Base-by-base conservation (phyloP, 371 early-diverging fungal genomes). In the Capillidium rhysosporum region DNA sequence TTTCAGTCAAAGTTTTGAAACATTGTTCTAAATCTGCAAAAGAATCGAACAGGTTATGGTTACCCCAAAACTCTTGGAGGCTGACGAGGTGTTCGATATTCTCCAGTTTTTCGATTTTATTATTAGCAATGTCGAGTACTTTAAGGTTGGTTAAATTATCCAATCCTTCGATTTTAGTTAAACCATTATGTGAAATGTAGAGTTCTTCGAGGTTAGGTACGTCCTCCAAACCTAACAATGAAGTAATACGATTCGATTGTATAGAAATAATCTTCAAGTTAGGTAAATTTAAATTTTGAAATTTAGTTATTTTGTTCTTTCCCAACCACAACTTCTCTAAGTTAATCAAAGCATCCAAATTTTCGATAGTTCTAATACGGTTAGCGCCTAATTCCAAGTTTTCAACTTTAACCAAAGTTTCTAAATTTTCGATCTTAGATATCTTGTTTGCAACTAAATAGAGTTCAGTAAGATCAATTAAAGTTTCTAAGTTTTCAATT, bases 321-420 rank as follows among this genome's bases (percentile, higher is more conserved):
- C 98, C 95, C 38, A 97, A 68, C 83, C 91, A 95, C 16, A 97
- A 75, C 64, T 93, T 76, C 51, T 80, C 75, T 61, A 97, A 66
- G 43, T 77, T 75, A 23, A 73, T 76, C 43, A 95, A 64, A n/a
- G 57, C 30, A 48, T 86, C 88, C 28, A 95, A 66, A 41, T 86
- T 83, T 56, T 86, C 87, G 56, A 93, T 89, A 5, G 57, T 66
- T 52, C 92, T 69, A 58, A 96, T 88, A 12, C 87, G 76, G 64
- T 96, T 96, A 7, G 91, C 92, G 16, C 97, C 97, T 0, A 96
- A 73, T 61, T 96, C 97, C 44, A 96, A 66, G 58, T 84, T 86
- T 5, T 70, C 75, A 14, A 96, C 55, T 41, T 77, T 67, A 5
- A 69, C 65, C 25, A 92, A 64, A 0, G 63, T 60, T 30, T 69